Base-by-base conservation (phyloP, 2,329 filamentous ascomycete genomes). In the Clarireedia paspali region DNA sequence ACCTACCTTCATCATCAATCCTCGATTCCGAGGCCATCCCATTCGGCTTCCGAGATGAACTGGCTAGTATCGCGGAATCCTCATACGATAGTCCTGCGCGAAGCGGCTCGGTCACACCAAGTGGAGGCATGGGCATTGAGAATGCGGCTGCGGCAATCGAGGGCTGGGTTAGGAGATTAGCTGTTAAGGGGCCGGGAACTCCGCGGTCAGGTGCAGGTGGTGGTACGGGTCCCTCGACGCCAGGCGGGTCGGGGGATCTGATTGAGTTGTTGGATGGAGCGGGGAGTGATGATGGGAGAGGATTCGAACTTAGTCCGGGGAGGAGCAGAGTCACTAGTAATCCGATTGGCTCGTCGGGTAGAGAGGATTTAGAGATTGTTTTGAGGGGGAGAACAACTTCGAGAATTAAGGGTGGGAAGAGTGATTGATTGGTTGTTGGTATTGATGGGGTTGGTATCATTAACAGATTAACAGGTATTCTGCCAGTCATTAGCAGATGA, bases 61-160 rank as follows among this genome's bases (percentile, higher is more conserved):
- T 70, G 5, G 55, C 58, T 67, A 77, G 23, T 74, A 77, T 63
- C 73, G 77, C 62, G 72, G 79, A 56, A 74, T 77, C 17, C 6
- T 51, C 62, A 27, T 47, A 55, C 17, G 39, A 50, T 38, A 55
- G 51, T 27, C 53, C 53, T 30, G 34, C n/a, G 38, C 27, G 49
- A 6, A 61, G 66, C 60, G 76, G 10, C 63, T 51, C 54, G 17
- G 48, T 72, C 5, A 70, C 73, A n/a, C 71, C 73, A 49, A 75
- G 78, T 47, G 76, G 79, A 1, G 51, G 55, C 15, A 72, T 73
- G 1, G 73, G 77, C 6, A 74, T 97, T 2, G 91, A 96, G 65
- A 88, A 91, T 60, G 85, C 95, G 9, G 91, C 91, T 1, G 87
- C 89, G 5, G 87, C 88, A 2, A 85, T 97, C 30, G 94, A 97